Evolutionary conservation across 1,284 basidiomycete species (phyloP).

Genomic region (Coniferiporia sulphurascens): DNA sequence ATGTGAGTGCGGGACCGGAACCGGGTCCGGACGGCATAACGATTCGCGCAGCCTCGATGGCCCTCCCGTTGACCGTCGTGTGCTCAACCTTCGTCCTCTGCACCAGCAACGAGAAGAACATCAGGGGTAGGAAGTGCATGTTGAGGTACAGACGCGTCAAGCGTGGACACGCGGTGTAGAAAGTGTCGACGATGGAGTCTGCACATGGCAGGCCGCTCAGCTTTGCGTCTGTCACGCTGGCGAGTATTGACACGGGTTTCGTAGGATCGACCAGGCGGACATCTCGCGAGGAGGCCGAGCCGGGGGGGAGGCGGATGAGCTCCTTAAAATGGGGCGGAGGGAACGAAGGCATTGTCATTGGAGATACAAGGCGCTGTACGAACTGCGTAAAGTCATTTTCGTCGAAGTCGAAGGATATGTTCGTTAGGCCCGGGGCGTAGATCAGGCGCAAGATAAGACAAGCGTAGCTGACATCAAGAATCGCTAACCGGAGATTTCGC

Average conservation of each 20-base stretch:
- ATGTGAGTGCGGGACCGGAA: not conserved
- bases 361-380: slow-evolving; percentile 32
- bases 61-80: not conserved
- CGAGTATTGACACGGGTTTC: not conserved
- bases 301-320: slow-evolving; percentile 39
- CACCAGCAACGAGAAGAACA: slow-evolving; percentile 9
- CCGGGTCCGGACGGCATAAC: not conserved
- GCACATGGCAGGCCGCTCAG: slow-evolving; percentile 4
- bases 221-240: slow-evolving; percentile 4
- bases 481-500: slow-evolving; percentile 42
- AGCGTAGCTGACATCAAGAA: slow-evolving; percentile 40
- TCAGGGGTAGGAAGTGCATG: slow-evolving; percentile 5
- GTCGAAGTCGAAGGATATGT: slow-evolving; percentile 47
- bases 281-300: slow-evolving; percentile 35
- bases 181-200: not conserved
- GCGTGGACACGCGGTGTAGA: slow-evolving; percentile 7
- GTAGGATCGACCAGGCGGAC: slow-evolving; percentile 32
- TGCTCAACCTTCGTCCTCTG: not conserved
- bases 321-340: slow-evolving; percentile 30
- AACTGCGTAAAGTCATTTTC: slow-evolving; percentile 45
- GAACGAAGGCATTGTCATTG: slow-evolving; percentile 5
- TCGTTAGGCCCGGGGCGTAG: slow-evolving; percentile 33
- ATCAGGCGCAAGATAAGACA: slow-evolving; percentile 42
- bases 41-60: not conserved
- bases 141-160: slow-evolving; percentile 5